phyloP scores from a whole-genome alignment of 441 rosid genomes.

The Corymbia calophylla region DNA sequence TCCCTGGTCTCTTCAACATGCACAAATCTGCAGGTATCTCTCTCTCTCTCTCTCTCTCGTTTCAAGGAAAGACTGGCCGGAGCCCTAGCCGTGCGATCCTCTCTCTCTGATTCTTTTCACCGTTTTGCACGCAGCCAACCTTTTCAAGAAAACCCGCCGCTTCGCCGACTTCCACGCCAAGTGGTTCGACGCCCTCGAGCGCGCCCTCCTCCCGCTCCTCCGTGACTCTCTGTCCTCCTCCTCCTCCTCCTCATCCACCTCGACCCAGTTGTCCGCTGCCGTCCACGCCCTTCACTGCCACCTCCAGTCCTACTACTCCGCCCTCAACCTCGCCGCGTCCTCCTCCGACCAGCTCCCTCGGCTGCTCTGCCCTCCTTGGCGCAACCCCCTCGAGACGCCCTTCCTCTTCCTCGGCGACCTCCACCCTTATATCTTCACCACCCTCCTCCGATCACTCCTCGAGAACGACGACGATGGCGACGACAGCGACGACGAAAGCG shows the following conservation, averaged over 20 bases:
- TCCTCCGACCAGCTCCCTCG: slow-evolving; percentile 34
- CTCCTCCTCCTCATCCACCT: slow-evolving; percentile 23
- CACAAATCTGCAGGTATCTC: background rate
- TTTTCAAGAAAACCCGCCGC: slow-evolving; percentile 32
- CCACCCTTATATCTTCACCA: slow-evolving; percentile 75
- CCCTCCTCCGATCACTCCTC: slow-evolving; percentile 57
- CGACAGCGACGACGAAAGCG: slow-evolving; percentile 12
- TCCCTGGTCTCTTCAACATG: background rate
- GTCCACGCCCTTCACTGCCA: slow-evolving; percentile 56
- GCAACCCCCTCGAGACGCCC: slow-evolving; percentile 57
- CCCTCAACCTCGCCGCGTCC: slow-evolving; percentile 58
- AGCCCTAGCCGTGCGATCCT: background rate
- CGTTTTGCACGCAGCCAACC: background rate
- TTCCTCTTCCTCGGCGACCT: slow-evolving; percentile 84
- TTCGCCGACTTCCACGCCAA: slow-evolving; percentile 42
- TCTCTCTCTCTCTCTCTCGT: background rate
- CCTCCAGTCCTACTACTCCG: slow-evolving; percentile 52
- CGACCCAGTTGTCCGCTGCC: slow-evolving; percentile 40
- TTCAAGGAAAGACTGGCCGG: background rate
- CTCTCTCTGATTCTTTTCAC: background rate
- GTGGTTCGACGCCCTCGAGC: slow-evolving; percentile 44
- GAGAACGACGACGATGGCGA: slow-evolving; percentile 23
- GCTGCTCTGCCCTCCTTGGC: slow-evolving; percentile 70
- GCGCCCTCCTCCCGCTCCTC: slow-evolving; percentile 51
- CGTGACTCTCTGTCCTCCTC: slow-evolving; percentile 30